Conservation (phyloP, 1,284 basidiomycete species). For the Cryptococcus maquisensis region DNA sequence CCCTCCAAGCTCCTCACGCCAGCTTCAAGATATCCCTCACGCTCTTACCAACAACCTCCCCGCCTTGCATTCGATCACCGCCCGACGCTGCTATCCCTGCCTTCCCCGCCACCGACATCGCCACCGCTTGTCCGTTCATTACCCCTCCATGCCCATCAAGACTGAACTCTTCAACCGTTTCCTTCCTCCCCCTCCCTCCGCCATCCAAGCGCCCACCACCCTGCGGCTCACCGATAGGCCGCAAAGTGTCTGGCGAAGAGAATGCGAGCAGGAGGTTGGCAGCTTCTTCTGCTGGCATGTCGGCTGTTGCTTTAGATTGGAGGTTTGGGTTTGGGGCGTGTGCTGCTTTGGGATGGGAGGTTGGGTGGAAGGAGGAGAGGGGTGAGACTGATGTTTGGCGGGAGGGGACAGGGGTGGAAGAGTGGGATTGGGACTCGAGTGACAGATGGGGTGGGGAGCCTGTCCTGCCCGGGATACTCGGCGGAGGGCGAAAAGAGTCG, state of each 20-base stretch:
- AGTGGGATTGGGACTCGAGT: not conserved
- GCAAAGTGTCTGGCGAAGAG: slow-evolving; percentile 39
- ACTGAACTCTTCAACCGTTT: slow-evolving; percentile 37
- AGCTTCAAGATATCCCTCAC: slow-evolving; percentile 43
- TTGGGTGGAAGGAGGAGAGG: slow-evolving; percentile 1
- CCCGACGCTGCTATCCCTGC: slow-evolving; percentile 1
- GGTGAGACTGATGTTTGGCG: slow-evolving; percentile 6
- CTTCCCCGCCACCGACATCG: not conserved
- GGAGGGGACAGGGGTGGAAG: slow-evolving; percentile 4
- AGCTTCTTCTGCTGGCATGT: slow-evolving; percentile 40
- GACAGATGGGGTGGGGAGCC: too few relatives aligned
- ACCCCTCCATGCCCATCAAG: slow-evolving; percentile 24
- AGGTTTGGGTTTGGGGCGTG: not conserved
- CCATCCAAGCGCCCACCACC: not conserved
- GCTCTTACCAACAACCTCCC: slow-evolving; percentile 32
- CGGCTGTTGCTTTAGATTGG: slow-evolving; percentile 1
- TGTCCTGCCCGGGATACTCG: too few relatives aligned
- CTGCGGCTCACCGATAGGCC: slow-evolving; percentile 15
- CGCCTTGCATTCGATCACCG: too few relatives aligned
- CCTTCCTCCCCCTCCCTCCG: slow-evolving; percentile 9
- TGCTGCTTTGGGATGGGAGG: too few relatives aligned
- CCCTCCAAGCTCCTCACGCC: slow-evolving; percentile 7
- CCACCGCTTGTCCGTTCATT: not conserved
- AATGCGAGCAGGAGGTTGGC: slow-evolving; percentile 44
- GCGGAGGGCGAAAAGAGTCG: not conserved